These are phyloP conservation scores for Malus orientalis DNA, from an alignment of 306 rosid genomes.

Conservation along the genomic window DNA sequence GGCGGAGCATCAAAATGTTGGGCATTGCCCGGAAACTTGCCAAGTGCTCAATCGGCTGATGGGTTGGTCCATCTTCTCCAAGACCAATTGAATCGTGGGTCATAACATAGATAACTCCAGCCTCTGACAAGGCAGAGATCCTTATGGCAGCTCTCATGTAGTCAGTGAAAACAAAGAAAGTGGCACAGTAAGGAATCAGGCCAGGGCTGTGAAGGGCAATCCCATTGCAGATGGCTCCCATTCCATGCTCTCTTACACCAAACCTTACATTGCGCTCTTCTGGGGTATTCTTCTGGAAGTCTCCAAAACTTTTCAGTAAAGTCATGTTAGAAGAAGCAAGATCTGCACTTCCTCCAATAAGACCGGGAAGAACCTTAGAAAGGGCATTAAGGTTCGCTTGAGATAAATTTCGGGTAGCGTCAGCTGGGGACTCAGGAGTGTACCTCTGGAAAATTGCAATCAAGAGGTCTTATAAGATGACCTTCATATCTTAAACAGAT, in stretches of 20 bases:
- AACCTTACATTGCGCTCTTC: conserved; percentile 89
- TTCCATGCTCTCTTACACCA: conserved; percentile 93
- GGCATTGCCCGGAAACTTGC: conserved; percentile 99
- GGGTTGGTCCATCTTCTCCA: conserved; percentile 99
- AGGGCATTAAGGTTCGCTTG: conserved; percentile 92
- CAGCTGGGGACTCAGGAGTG: conserved; percentile 89
- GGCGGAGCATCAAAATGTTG: conserved; percentile 89
- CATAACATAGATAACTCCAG: conserved; percentile 87
- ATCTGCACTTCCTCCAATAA: conserved; percentile 99
- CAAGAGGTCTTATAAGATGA: conserved; percentile 11
- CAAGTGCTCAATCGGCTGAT: conserved; percentile 91
- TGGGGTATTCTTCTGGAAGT: conserved; percentile 85
- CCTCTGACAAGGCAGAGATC: conserved; percentile 66
- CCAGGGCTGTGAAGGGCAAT: conserved; percentile 95
- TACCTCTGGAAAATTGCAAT: conserved; percentile 56
- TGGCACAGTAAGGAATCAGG: conserved; percentile 86
- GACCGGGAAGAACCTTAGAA: conserved; percentile 78
- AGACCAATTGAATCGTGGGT: conserved; percentile 98
- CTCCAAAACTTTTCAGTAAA: conserved; percentile 69
- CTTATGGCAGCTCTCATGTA: conserved; percentile 99
- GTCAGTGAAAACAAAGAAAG: conserved; percentile 97
- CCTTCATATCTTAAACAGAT: neutral
- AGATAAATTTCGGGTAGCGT: conserved; percentile 89
- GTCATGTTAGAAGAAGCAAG: conserved; percentile 99
- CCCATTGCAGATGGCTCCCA: conserved; percentile 98